Evolutionary conservation across 2,329 filamentous ascomycete genomes (phyloP).

Genomic region (Neospermospora avenae): DNA sequence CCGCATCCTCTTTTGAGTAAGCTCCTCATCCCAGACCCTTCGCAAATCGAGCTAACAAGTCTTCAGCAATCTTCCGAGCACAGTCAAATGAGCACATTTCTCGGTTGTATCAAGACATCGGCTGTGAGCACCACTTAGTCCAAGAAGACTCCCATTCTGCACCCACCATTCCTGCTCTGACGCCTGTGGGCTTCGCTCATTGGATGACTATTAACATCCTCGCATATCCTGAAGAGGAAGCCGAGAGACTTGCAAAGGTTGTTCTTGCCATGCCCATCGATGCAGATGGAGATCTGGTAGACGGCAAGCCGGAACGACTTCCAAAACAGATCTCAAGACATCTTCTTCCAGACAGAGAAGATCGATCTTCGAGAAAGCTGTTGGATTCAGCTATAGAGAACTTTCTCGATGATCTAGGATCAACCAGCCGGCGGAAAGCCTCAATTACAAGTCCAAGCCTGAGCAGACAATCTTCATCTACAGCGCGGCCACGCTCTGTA

Average conservation of each 20-base stretch:
- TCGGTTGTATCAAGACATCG: constrained; percentile 53
- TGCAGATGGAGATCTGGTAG: constrained; percentile 50
- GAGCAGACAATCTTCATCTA: constrained; percentile 25
- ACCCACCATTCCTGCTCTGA: constrained; percentile 62
- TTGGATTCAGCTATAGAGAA: constrained; percentile 58
- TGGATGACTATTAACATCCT: constrained; percentile 73
- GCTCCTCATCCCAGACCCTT: constrained; percentile 24
- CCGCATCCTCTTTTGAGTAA: constrained; percentile 65
- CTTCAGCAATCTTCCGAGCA: constrained; percentile 27
- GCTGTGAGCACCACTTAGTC: constrained; percentile 61
- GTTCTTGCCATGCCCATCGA: constrained; percentile 68
- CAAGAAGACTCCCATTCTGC: constrained; percentile 49
- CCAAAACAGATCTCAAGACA: constrained; percentile 75
- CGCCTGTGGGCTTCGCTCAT: constrained; percentile 62
- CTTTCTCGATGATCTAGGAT: constrained; percentile 42
- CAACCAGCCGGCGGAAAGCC: constrained; percentile 40
- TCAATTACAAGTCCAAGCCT: constrained; percentile 28
- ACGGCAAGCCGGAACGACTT: constrained; percentile 66
- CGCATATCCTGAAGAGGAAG: constrained; percentile 74
- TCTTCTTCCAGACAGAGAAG: constrained; percentile 58
- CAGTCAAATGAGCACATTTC: constrained; percentile 47
- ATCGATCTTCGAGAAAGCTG: constrained; percentile 39
- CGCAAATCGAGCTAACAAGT: constrained; percentile 8
- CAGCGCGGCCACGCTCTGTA: neutral
- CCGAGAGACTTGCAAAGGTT: constrained; percentile 64